Conservation (phyloP, 805 yeast species). For the Starmerella vitae region DNA sequence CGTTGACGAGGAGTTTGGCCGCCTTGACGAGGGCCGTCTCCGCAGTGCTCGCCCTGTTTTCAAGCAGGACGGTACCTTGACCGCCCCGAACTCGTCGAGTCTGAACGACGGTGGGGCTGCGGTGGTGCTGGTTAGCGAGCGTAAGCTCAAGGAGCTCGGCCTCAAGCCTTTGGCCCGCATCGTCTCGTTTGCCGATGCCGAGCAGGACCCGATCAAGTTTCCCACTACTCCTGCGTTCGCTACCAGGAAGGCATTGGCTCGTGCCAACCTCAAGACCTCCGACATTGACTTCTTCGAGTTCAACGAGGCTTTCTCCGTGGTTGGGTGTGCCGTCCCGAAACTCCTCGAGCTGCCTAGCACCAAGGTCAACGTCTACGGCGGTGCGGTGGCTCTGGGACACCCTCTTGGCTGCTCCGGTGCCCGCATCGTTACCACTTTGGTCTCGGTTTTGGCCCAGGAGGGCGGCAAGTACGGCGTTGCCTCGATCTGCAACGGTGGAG, state of each 20-base stretch:
- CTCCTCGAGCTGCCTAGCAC: constrained; percentile 43
- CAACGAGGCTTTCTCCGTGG: constrained; percentile 96
- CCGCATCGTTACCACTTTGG: constrained; percentile 76
- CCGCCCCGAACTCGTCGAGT: constrained; percentile 95
- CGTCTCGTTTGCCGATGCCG: constrained; percentile 97
- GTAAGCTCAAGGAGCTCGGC: constrained; percentile 70
- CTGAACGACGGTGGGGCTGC: constrained; percentile 98
- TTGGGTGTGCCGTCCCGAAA: constrained; percentile 80
- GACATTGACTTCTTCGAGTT: constrained; percentile 86
- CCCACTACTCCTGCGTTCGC: constrained; percentile 94
- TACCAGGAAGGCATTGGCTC: constrained; percentile 88
- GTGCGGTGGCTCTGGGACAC: constrained; percentile 94
- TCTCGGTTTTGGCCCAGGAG: constrained; percentile 73
- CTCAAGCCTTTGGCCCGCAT: constrained; percentile 82
- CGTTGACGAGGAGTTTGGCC: constrained; percentile 71
- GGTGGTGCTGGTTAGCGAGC: constrained; percentile 70
- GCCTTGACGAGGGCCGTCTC: constrained; percentile 64
- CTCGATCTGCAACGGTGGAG: constrained; percentile 98
- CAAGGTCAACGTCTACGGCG: constrained; percentile 85
- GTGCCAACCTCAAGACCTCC: constrained; percentile 50
- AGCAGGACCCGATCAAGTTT: constrained; percentile 85
- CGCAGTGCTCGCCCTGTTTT: constrained; percentile 85
- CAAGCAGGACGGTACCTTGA: constrained; percentile 90
- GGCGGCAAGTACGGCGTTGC: constrained; percentile 81
- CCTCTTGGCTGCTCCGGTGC: constrained; percentile 97